Conservation (phyloP, 257 asterid species). For the Forsythia suspensa region DNA sequence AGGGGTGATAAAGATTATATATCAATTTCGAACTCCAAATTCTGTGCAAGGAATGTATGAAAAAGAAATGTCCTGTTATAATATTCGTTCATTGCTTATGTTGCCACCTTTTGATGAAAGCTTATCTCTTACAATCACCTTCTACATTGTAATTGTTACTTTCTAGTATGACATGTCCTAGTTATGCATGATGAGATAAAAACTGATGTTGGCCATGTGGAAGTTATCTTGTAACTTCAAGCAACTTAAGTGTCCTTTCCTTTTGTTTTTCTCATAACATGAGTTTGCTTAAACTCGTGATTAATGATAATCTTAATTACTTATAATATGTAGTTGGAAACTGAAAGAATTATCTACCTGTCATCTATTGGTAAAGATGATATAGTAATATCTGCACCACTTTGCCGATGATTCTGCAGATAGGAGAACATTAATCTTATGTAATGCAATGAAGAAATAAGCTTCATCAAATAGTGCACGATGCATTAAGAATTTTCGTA, state of each 20-base stretch:
- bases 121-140: background rate
- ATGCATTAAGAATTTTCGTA: conserved; percentile 18
- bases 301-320: background rate
- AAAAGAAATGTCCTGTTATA: background rate
- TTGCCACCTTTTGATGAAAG: background rate
- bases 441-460: conserved; percentile 7
- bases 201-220: background rate
- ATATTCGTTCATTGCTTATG: background rate
- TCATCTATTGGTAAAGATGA: conserved; percentile 80
- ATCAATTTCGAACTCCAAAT: background rate
- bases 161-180: background rate
- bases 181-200: background rate
- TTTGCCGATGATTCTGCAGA: conserved; percentile 80
- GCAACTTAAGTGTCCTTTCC: background rate
- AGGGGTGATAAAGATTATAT: background rate
- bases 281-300: background rate
- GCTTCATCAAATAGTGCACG: background rate
- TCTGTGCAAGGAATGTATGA: background rate
- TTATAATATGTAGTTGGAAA: background rate
- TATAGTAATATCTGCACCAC: conserved; percentile 94
- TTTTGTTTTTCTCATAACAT: background rate
- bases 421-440: conserved; percentile 13
- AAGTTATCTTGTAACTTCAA: background rate
- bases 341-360: conserved; percentile 42
- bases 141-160: background rate